These are phyloP conservation scores for Didymella pinodella DNA, from an alignment of 2,329 filamentous ascomycete genomes.

Conservation along the genomic window DNA sequence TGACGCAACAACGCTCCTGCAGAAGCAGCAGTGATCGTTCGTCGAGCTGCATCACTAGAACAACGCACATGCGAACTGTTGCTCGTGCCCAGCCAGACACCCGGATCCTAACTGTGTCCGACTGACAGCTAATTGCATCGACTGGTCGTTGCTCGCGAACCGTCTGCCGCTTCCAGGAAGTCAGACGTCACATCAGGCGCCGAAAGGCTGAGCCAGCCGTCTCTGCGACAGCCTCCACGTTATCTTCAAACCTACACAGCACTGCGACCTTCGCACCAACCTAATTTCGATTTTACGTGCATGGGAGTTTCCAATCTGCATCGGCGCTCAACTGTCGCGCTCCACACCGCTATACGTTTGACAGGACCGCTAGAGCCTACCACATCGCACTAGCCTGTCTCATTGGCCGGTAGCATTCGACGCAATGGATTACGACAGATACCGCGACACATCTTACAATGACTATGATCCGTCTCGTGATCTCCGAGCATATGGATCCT, in stretches of 20 bases:
- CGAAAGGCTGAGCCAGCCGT: conserved; percentile 29
- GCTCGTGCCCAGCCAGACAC: conserved; percentile 26
- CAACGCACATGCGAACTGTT: conserved; percentile 18
- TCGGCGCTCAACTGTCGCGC: conserved; percentile 12
- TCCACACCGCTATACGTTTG: conserved; percentile 6
- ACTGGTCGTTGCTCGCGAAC: conserved; percentile 15
- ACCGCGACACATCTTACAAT: conserved; percentile 38
- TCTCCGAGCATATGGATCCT: conserved; percentile 22
- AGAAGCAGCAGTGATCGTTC: conserved; percentile 13
- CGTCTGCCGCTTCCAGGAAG: conserved; percentile 22
- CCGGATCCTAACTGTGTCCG: conserved; percentile 13
- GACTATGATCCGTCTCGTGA: conserved; percentile 22
- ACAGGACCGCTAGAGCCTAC: conserved; percentile 8
- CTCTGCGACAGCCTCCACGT: conserved; percentile 15
- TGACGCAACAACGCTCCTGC: conserved; percentile 20
- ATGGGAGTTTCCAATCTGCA: conserved; percentile 10
- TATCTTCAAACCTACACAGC: conserved; percentile 9
- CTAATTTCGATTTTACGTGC: background rate
- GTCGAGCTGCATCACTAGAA: conserved; percentile 20
- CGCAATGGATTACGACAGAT: conserved; percentile 50
- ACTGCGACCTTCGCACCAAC: conserved; percentile 2
- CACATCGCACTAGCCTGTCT: conserved; percentile 8
- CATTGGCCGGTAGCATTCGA: conserved; percentile 12
- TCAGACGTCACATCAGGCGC: conserved; percentile 26
- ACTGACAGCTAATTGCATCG: conserved; percentile 18